Evolutionary conservation across 495 filamentous ascomycete species (phyloP).

Genomic region (Thermothielavioides terrestris): DNA sequence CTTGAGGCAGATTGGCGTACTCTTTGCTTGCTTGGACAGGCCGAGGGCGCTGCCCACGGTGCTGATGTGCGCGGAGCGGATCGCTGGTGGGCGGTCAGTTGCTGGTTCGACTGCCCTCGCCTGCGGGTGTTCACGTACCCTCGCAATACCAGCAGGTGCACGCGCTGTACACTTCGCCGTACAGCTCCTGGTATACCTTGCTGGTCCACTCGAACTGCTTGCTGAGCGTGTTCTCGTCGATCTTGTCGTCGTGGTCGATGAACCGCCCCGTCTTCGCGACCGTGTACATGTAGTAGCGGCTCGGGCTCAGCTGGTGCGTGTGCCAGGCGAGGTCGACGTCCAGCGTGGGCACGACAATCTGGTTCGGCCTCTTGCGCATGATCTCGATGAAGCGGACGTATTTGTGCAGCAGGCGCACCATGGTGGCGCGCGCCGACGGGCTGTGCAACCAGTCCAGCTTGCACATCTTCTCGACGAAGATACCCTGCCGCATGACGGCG

Average conservation of each 20-base stretch:
- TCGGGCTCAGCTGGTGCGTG: conserved; percentile 57
- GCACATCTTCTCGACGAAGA: conserved; percentile 78
- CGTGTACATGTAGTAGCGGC: conserved; percentile 54
- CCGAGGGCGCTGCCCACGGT: conserved; percentile 31
- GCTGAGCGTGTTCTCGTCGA: conserved; percentile 54
- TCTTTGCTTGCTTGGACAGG: conserved; percentile 38
- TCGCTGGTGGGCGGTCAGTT: conserved; percentile 30
- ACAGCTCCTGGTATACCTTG: conserved; percentile 56
- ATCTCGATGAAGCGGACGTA: conserved; percentile 63
- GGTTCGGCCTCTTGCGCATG: conserved; percentile 44
- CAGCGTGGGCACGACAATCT: conserved; percentile 68
- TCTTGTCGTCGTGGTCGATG: conserved; percentile 82
- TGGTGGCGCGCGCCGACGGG: conserved; percentile 53
- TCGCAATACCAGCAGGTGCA: conserved; percentile 94
- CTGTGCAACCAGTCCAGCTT: conserved; percentile 70
- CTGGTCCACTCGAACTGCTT: conserved; percentile 66
- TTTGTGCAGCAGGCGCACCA: conserved; percentile 57
- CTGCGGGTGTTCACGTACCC: conserved; percentile 20
- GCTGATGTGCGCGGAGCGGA: conserved; percentile 54
- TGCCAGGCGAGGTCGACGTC: conserved; percentile 88
- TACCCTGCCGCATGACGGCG: conserved; percentile 71
- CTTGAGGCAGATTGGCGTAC: conserved; percentile 9
- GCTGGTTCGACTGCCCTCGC: neutral
- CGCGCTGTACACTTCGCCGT: conserved; percentile 61
- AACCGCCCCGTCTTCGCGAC: conserved; percentile 37